These are phyloP conservation scores for Coniella vitis DNA, from an alignment of 2,329 filamentous ascomycete species.

Conservation along the genomic window DNA sequence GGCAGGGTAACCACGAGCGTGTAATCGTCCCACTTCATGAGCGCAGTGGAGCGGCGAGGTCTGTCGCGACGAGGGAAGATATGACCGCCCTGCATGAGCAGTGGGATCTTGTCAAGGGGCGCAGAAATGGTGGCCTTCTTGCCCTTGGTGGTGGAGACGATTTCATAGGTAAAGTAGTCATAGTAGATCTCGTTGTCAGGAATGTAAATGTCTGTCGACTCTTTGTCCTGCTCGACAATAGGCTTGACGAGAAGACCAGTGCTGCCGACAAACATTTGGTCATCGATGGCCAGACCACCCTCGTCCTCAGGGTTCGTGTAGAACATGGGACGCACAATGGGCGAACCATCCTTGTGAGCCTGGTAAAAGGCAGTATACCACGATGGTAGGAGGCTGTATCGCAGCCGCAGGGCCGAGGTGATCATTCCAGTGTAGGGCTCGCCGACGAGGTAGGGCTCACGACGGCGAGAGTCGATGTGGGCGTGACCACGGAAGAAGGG, in stretches of 20 bases:
- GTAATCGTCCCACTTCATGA: slow-evolving; percentile 95
- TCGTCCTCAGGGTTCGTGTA: slow-evolving; percentile 87
- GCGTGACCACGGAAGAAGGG: slow-evolving; percentile 97
- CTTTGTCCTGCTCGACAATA: slow-evolving; percentile 69
- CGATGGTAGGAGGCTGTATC: slow-evolving; percentile 81
- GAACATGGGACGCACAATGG: slow-evolving; percentile 87
- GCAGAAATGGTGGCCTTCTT: slow-evolving; percentile 64
- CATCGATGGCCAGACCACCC: slow-evolving; percentile 78
- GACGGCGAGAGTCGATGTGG: slow-evolving; percentile 89
- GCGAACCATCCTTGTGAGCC: slow-evolving; percentile 73
- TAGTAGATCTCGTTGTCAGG: slow-evolving; percentile 87
- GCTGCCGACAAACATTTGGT: slow-evolving; percentile 85
- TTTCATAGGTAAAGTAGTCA: slow-evolving; percentile 86
- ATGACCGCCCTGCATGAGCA: slow-evolving; percentile 90
- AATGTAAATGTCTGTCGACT: slow-evolving; percentile 73
- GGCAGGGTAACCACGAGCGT: slow-evolving; percentile 75
- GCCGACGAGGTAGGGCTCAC: slow-evolving; percentile 83
- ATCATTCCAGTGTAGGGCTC: slow-evolving; percentile 84
- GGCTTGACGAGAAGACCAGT: slow-evolving; percentile 92
- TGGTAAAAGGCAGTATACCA: slow-evolving; percentile 98
- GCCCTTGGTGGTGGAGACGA: slow-evolving; percentile 62
- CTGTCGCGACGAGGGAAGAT: slow-evolving; percentile 86
- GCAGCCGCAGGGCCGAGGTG: slow-evolving; percentile 76
- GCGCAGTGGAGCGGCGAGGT: slow-evolving; percentile 72
- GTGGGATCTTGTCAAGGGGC: slow-evolving; percentile 77